phyloP scores from a whole-genome alignment of 108 stramenopile species.

The Skeletonema grethae region DNA sequence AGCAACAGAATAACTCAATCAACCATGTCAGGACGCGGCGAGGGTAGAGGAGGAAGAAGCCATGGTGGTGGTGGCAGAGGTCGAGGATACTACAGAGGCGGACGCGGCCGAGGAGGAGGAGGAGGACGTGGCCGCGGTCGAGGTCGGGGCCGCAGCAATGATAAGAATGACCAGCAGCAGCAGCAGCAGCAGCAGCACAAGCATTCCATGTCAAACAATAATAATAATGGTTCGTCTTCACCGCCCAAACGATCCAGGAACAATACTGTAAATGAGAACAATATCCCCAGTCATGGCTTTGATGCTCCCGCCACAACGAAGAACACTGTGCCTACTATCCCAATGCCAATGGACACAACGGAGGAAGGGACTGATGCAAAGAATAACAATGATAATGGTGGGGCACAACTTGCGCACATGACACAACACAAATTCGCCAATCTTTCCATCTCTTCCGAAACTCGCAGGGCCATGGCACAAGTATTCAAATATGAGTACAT shows the following conservation, averaged over 20 bases:
- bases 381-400: no score
- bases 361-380: background rate
- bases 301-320: background rate
- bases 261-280: background rate
- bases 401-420: slow-evolving; percentile 21
- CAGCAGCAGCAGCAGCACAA: slow-evolving; percentile 1
- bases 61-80: slow-evolving; percentile 2
- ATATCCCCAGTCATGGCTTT: background rate
- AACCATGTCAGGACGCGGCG: background rate
- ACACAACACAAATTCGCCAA: slow-evolving; percentile 50
- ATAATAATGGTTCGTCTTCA: background rate
- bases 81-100: background rate
- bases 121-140: background rate
- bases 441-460: slow-evolving; percentile 39
- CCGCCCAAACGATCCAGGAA: background rate
- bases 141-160: background rate
- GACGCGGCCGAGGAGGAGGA: no score
- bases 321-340: background rate
- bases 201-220: background rate
- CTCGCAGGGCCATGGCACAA: slow-evolving; percentile 61
- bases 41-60: background rate
- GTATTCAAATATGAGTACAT: slow-evolving; percentile 72
- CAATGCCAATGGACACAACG: background rate
- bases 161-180: background rate
- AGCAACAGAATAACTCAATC: background rate